Evolutionary conservation across 2,329 filamentous ascomycete species (phyloP), one percentile per base, ranked within the genome.

Genomic region (Phaeosphaeriaceae sp.): DNA sequence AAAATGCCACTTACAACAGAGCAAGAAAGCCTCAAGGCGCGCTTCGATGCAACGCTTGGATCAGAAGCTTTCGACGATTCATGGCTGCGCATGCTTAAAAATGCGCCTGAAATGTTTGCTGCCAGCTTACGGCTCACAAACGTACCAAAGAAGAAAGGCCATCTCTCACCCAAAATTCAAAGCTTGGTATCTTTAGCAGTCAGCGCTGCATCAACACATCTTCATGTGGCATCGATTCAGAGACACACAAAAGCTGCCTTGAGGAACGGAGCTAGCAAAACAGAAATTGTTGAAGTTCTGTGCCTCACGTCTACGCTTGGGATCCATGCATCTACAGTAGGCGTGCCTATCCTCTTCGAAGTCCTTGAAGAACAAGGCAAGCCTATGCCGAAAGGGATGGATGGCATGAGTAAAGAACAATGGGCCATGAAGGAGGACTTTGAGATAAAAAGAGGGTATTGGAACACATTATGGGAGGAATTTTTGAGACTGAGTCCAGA

Each of bases 271-370:
- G 78, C 78, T 1, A 72, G 67, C 0, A 59, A 64, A 9, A 61
- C 64, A 3, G 77, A 80, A 56, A 70, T 80, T n/a, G 63, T 80
- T 28, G 78, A 80, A 56, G 72, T 75, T 1, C 68, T 80, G 3
- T 76, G 76, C 48, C 52, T 80, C 15, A 74, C 74, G 1, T 70
- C 66, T 42, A 77, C 76, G 1, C 57, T 80, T 6, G 77, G 78
- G 0, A 79, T 80, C 9, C 77, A 80, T 48, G 75, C 77, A 1
- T 76, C 74, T 48, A 79, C 76, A 36, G 74, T 79, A 13, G 78
- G 77, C 0, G 74, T 79, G 0, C 77, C 77, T 0, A 56, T 80
- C 3, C 63, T 81, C 0, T 71, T 76, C 6, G 77, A 81, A 46
- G 76, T 80, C 0, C 62, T 80, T 46, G 71, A 72, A 44, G 79